Percentiles rank a stretch among this genome's conserved stretches.
These are phyloP conservation scores for Macrocybe sp. DNA, from an alignment of 1,284 basidiomycete species.

Conservation along the genomic window DNA sequence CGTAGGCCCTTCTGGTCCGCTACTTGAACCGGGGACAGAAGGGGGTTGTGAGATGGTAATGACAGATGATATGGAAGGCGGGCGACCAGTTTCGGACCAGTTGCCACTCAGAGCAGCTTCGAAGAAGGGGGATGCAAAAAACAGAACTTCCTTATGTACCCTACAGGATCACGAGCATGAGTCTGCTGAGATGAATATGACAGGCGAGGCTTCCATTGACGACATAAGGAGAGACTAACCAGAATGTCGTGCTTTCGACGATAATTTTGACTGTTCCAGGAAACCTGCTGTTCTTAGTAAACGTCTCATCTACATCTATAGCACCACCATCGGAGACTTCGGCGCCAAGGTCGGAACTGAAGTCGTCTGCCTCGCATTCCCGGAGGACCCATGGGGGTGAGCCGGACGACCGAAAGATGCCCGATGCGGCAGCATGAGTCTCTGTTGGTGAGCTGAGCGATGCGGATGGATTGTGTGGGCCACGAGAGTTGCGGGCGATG, in stretches of 20 bases:
- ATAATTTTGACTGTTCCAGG: constrained; percentile 81
- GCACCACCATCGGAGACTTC: constrained; percentile 60
- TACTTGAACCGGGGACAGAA: constrained; percentile 43
- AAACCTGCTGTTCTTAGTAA: constrained; percentile 56
- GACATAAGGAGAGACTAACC: constrained; percentile 39
- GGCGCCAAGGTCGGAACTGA: constrained; percentile 59
- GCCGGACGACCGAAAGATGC: constrained; percentile 72
- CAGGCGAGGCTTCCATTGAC: neutral
- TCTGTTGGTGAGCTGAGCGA: constrained; percentile 78
- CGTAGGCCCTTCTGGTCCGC: constrained; percentile 34
- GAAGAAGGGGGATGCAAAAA: constrained; percentile 84
- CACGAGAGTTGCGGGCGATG: constrained; percentile 76
- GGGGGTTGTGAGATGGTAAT: constrained; percentile 78
- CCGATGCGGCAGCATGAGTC: constrained; percentile 78
- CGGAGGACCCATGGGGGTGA: constrained; percentile 73
- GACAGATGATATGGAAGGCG: constrained; percentile 70
- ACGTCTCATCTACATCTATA: constrained; percentile 73
- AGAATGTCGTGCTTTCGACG: constrained; percentile 81
- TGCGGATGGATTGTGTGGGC: constrained; percentile 66
- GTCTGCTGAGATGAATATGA: constrained; percentile 4
- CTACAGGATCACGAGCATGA: constrained; percentile 29
- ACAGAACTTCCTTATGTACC: constrained; percentile 82
- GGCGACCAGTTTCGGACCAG: constrained; percentile 73
- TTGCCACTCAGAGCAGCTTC: constrained; percentile 77
- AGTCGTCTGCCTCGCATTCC: constrained; percentile 65